Conservation (phyloP, 78 protist genomes). For the Isochrysis galbana region DNA sequence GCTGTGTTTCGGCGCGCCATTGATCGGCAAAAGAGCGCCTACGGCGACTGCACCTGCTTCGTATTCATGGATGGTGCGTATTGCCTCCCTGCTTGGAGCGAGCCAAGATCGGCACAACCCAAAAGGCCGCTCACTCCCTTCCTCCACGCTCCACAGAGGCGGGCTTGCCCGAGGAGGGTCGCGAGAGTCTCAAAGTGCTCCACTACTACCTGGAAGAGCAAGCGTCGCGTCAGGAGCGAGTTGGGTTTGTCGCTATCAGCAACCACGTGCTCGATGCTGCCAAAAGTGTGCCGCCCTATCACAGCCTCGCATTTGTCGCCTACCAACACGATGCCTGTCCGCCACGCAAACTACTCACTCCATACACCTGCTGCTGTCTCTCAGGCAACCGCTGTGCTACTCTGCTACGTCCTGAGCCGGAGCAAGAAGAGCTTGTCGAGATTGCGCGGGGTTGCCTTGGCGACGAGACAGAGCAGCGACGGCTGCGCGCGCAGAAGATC, state of each 20-base stretch:
- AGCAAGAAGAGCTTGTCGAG: background rate
- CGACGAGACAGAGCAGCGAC: background rate
- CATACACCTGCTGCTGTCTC: too few relatives aligned
- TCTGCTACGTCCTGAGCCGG: background rate
- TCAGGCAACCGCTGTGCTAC: background rate
- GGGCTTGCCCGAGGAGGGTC: conserved; percentile 17
- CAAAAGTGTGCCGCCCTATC: too few relatives aligned
- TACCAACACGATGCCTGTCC: too few relatives aligned
- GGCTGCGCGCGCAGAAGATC: too few relatives aligned
- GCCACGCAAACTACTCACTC: too few relatives aligned
- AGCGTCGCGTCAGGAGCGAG: background rate
- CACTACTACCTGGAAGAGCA: conserved; percentile 16
- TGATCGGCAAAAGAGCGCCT: background rate
- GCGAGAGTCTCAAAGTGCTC: conserved; percentile 14
- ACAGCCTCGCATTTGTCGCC: too few relatives aligned
- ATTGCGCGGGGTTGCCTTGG: background rate
- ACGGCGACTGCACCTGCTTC: background rate
- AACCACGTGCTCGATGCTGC: conserved; percentile 29
- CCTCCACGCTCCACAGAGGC: too few relatives aligned
- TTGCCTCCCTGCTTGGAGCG: too few relatives aligned
- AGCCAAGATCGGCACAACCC: too few relatives aligned
- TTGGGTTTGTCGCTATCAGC: background rate
- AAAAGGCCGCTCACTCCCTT: too few relatives aligned
- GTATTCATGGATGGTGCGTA: conserved; percentile 32
- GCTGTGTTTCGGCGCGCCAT: background rate